These are phyloP conservation scores for Mycena haematopus DNA, from an alignment of 768 basidiomycete genomes.

Conservation along the genomic window DNA sequence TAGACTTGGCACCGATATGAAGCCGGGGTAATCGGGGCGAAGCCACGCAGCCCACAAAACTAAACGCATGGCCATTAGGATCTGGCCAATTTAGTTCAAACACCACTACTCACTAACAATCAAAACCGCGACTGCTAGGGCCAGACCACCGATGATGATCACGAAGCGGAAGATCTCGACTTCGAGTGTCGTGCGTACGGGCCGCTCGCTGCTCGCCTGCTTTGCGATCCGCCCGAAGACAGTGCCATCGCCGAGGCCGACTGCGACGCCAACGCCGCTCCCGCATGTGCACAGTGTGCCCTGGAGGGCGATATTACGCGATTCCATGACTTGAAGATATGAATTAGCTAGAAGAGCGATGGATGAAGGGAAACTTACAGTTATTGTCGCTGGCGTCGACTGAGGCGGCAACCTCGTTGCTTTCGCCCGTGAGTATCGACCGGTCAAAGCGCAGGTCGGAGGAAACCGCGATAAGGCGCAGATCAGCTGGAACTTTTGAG, in stretches of 20 bases:
- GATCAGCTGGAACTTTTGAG: constrained; percentile 73
- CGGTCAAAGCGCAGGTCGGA: constrained; percentile 67
- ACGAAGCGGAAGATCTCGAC: constrained; percentile 62
- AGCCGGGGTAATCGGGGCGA: constrained; percentile 44
- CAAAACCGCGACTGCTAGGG: constrained; percentile 48
- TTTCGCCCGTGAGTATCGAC: constrained; percentile 70
- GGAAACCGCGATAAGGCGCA: constrained; percentile 65
- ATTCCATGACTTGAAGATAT: constrained; percentile 38
- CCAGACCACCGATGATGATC: constrained; percentile 54
- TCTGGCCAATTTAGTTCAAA: constrained; percentile 37
- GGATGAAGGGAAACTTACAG: constrained; percentile 32
- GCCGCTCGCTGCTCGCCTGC: constrained; percentile 44
- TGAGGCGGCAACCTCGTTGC: constrained; percentile 40
- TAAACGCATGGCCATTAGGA: not conserved
- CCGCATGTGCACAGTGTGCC: constrained; percentile 60
- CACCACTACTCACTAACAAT: constrained; percentile 52
- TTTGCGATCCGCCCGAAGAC: constrained; percentile 52
- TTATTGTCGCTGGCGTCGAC: constrained; percentile 45
- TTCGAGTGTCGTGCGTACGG: constrained; percentile 55
- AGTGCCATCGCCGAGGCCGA: constrained; percentile 56
- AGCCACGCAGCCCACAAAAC: constrained; percentile 46
- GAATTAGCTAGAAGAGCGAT: not conserved
- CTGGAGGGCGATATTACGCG: constrained; percentile 66
- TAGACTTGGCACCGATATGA: constrained; percentile 56
- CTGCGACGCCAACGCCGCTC: constrained; percentile 53